These are phyloP conservation scores for Fusarium duplospermum DNA, from an alignment of 2,329 filamentous ascomycete genomes.

Conservation along the genomic window DNA sequence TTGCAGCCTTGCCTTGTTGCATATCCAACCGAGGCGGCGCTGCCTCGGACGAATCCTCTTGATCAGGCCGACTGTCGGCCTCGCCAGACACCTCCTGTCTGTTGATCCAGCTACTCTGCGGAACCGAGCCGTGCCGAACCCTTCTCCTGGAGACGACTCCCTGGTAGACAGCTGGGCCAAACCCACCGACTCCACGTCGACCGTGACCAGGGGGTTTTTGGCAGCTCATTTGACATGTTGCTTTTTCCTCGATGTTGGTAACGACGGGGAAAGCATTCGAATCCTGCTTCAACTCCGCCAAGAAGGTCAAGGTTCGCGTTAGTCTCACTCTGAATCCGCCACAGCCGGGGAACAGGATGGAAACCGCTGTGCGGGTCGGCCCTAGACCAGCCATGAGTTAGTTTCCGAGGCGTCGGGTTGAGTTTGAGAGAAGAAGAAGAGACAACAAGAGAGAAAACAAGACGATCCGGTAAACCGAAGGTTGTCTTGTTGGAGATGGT, in stretches of 20 bases:
- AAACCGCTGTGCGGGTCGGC: conserved; percentile 26
- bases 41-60: conserved; percentile 34
- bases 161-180: conserved; percentile 12
- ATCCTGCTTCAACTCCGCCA: conserved; percentile 13
- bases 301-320: conserved; percentile 25
- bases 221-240: conserved; percentile 27
- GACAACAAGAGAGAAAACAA: conserved; percentile 38
- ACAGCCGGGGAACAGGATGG: conserved; percentile 24
- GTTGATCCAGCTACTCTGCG: conserved; percentile 20
- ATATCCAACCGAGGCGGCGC: conserved; percentile 8
- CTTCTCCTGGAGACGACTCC: conserved; percentile 24
- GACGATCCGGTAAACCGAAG: background rate
- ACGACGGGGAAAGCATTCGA: conserved; percentile 21
- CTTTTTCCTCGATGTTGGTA: conserved; percentile 28
- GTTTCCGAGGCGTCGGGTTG: conserved; percentile 19
- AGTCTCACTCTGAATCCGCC: conserved; percentile 31
- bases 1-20: background rate
- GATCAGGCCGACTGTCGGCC: conserved; percentile 7
- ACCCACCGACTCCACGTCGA: conserved; percentile 27
- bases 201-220: conserved; percentile 14
- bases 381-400: conserved; percentile 23
- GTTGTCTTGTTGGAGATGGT: background rate
- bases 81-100: conserved; percentile 4
- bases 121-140: conserved; percentile 27
- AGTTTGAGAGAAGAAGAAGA: conserved; percentile 9